Base-by-base conservation (phyloP, 2,329 filamentous ascomycete species). In the Epichloe hybrida region DNA sequence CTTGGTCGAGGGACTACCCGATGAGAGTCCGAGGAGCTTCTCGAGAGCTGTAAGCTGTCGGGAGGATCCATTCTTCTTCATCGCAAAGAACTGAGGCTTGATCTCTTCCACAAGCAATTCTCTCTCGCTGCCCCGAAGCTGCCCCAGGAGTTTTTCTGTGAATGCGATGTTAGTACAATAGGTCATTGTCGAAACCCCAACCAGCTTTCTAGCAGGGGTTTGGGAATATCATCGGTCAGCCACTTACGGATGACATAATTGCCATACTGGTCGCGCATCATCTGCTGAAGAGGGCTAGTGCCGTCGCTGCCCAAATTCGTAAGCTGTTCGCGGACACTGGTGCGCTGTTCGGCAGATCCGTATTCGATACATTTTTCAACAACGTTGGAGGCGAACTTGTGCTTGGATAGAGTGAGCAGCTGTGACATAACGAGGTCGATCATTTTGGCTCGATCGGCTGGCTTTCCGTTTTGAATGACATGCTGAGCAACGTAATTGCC, bases 401-500 rank as follows among this genome's bases (percentile, higher is more conserved):
- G 88, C 72, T 89, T 95, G 27, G 89, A 95, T 59, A 88, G 83
- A 1, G 72, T 70, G 39, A 95, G 68, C 2, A 95, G 72, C 52
- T 88, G 79, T 12, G 74, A 73, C 56, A 83, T 82, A 56, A 97
- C 84, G 45, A 88, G 72, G 27, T 75, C 69, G 51, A 95, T 85
- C 60, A 96, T 84, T 58, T 75, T 80, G 13, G 75, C 74, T 20
- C 83, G 80, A 60, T 96, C 88, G 51, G 84, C 80, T 4, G 78
- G 74, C 48, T 82, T 76, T 23, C 90, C 90, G 55, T 88, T 80
- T 53, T 84, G 73, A 54, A 98, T 89, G 48, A 97, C 81, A 63
- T 97, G 88, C 64, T 97, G 93, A 3, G 86, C 85, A 17, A 98
- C 93, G 63, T 98, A 98, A 68, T 98, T 98, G 53, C 93, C 93